phyloP scores from a whole-genome alignment of 495 filamentous ascomycete species.

The Tuber brumale region DNA sequence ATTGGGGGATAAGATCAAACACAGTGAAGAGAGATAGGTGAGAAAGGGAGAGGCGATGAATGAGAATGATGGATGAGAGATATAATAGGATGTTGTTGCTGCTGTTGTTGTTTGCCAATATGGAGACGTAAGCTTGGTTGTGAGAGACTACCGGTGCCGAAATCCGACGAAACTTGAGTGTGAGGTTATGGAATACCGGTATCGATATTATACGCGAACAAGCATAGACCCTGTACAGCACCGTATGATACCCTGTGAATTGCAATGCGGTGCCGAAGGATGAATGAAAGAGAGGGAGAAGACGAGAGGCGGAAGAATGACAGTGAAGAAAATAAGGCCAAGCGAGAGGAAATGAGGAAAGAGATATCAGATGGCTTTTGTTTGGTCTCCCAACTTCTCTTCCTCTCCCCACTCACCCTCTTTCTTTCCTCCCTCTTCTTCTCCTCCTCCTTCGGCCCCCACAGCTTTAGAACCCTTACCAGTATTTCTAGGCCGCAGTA shows the following conservation, averaged over 20 bases:
- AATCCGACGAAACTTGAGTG: neutral
- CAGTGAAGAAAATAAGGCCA: neutral
- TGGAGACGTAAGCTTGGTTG: neutral
- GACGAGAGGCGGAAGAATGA: neutral
- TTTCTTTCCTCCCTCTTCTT: neutral
- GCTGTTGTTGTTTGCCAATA: neutral
- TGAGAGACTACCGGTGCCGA: neutral
- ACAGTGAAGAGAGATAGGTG: neutral
- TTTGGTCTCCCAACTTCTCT: neutral
- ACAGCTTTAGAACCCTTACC: neutral
- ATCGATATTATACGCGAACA: neutral
- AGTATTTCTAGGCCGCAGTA: neutral
- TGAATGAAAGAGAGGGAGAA: neutral
- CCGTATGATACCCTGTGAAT: neutral
- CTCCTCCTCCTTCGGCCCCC: neutral
- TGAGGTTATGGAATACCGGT: neutral
- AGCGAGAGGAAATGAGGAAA: neutral
- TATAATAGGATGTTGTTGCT: neutral
- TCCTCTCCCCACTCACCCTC: neutral
- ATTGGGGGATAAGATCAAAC: neutral
- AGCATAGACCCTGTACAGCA: neutral
- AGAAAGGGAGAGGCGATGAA: neutral
- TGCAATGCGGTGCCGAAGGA: neutral
- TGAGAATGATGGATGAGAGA: neutral
- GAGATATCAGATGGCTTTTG: neutral